These are phyloP conservation scores for Saccharomycopsis schoenii DNA, from an alignment of 805 yeast genomes.

Conservation along the genomic window DNA sequence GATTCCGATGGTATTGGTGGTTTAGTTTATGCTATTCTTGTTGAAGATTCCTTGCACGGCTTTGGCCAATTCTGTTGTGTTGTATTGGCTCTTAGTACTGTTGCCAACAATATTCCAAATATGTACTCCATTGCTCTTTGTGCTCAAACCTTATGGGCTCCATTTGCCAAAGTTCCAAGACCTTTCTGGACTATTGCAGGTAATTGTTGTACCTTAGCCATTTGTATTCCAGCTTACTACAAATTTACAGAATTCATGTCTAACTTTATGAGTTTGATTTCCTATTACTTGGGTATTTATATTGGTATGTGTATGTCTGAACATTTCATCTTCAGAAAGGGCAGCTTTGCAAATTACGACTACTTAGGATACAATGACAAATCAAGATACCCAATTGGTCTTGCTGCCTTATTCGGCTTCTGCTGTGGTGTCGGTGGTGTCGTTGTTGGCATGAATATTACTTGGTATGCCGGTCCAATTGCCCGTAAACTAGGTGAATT, in stretches of 20 bases:
- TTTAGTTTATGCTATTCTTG: constrained; percentile 66
- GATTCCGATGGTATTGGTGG: constrained; percentile 62
- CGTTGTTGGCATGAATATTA: constrained; percentile 79
- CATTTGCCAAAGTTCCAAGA: constrained; percentile 69
- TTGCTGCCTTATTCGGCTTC: constrained; percentile 70
- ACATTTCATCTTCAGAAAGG: constrained; percentile 69
- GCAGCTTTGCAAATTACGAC: constrained; percentile 54
- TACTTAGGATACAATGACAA: constrained; percentile 50
- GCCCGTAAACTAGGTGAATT: constrained; percentile 47
- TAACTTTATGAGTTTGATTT: constrained; percentile 85
- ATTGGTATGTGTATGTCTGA: constrained; percentile 67
- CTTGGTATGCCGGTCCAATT: constrained; percentile 71
- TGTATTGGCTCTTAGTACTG: constrained; percentile 71
- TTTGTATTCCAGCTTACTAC: constrained; percentile 83
- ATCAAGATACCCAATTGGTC: constrained; percentile 58
- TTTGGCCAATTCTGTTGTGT: constrained; percentile 90
- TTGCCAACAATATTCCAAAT: constrained; percentile 88
- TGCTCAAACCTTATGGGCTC: constrained; percentile 77
- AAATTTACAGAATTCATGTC: constrained; percentile 62
- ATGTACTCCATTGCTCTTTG: constrained; percentile 85
- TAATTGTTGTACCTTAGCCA: constrained; percentile 68
- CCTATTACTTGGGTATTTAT: constrained; percentile 84
- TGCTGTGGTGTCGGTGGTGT: constrained; percentile 80
- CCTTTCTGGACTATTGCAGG: constrained; percentile 72
- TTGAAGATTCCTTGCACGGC: constrained; percentile 71